Evolutionary conservation across 371 early-diverging fungal species (phyloP).

Genomic region (Mortierella sp.): DNA sequence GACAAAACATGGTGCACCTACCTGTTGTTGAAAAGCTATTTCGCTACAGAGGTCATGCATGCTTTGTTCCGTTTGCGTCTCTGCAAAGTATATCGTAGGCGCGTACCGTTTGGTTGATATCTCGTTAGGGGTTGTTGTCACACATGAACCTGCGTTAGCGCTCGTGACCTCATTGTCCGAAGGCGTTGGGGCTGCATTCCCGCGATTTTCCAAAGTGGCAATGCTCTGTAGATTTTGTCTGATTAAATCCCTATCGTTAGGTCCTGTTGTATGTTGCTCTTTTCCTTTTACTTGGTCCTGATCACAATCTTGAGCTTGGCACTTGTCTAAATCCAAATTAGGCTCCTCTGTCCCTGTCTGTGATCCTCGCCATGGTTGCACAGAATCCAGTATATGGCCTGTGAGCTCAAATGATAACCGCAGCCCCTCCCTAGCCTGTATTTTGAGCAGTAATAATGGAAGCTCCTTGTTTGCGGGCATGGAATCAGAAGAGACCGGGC

Average conservation of each 20-base stretch:
- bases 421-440: slow-evolving; percentile 21
- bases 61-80: slow-evolving; percentile 31
- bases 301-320: background rate
- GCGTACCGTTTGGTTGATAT: background rate
- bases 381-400: slow-evolving; percentile 27
- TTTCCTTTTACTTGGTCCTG: background rate
- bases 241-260: background rate
- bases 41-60: slow-evolving; percentile 36
- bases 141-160: slow-evolving; percentile 3
- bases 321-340: background rate
- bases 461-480: slow-evolving; percentile 12
- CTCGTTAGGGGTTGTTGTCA: background rate
- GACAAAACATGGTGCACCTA: background rate
- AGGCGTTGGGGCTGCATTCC: background rate
- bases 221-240: background rate
- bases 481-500: background rate
- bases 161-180: slow-evolving; percentile 5
- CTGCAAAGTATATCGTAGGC: slow-evolving; percentile 45
- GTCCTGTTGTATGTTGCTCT: slow-evolving; percentile 6
- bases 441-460: slow-evolving; percentile 29
- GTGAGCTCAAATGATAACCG: slow-evolving; percentile 30
- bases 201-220: background rate
- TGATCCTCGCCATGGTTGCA: slow-evolving; percentile 13
- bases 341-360: slow-evolving; percentile 14
- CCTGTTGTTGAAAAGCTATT: slow-evolving; percentile 35